phyloP scores from a whole-genome alignment of 805 yeast genomes.

The Metschnikowia cerradonensis region DNA sequence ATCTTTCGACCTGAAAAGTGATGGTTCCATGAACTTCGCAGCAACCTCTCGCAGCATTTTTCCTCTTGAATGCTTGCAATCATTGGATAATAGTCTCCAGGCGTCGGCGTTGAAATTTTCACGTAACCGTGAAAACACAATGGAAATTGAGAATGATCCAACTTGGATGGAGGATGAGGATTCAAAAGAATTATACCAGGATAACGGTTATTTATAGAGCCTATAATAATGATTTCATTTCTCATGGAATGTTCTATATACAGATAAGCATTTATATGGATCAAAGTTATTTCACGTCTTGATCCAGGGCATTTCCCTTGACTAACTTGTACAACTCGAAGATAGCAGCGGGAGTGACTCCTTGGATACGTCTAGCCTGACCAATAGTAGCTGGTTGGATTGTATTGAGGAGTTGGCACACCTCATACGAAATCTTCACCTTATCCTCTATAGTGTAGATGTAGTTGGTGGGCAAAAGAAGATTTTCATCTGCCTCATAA shows the following conservation, averaged over 20 bases:
- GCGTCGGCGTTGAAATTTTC: constrained; percentile 4
- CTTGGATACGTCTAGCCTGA: constrained; percentile 91
- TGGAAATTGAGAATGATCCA: neutral
- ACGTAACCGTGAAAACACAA: neutral
- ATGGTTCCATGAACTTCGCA: constrained; percentile 23
- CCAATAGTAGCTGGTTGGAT: constrained; percentile 89
- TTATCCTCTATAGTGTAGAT: constrained; percentile 56
- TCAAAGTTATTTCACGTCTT: neutral
- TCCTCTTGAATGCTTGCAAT: constrained; percentile 34
- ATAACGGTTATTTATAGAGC: neutral
- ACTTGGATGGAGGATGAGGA: neutral
- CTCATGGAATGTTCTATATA: neutral
- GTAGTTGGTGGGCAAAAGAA: constrained; percentile 64
- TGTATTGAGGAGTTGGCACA: constrained; percentile 59
- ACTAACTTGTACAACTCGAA: constrained; percentile 68
- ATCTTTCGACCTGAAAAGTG: constrained; percentile 15
- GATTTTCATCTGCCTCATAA: constrained; percentile 75
- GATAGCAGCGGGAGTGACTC: constrained; percentile 90
- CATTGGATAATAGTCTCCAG: constrained; percentile 28
- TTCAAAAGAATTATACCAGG: neutral
- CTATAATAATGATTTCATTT: neutral
- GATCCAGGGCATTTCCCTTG: constrained; percentile 20
- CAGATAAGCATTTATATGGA: neutral
- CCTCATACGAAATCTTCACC: constrained; percentile 66
- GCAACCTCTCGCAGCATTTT: constrained; percentile 31